These are phyloP conservation scores for Didymellaceae sp. DNA, from an alignment of 2,329 filamentous ascomycete species.

Conservation along the genomic window DNA sequence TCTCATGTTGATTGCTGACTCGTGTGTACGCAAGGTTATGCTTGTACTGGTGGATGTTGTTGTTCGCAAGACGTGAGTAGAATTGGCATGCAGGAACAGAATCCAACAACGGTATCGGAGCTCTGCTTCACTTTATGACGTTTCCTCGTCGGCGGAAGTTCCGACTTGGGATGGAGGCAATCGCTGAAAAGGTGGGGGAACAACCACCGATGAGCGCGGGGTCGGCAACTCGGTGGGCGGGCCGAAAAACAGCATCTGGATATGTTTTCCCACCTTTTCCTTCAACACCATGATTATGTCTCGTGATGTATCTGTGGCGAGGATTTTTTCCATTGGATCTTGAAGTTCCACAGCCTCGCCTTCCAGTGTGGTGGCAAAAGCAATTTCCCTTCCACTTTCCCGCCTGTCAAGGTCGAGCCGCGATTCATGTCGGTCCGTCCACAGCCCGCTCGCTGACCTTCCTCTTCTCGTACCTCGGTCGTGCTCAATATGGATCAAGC, in stretches of 20 bases:
- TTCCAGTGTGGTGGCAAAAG: neutral
- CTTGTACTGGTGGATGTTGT: neutral
- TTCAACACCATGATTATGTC: conserved; percentile 2
- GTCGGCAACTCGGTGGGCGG: conserved; percentile 14
- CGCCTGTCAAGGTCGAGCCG: conserved; percentile 2
- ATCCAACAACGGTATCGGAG: neutral
- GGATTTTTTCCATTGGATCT: neutral
- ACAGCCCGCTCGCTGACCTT: neutral
- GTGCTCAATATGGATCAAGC: conserved; percentile 9
- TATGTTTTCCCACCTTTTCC: conserved; percentile 1
- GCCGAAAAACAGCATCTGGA: conserved; percentile 3
- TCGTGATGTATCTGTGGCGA: conserved; percentile 1
- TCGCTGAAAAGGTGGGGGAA: conserved; percentile 10
- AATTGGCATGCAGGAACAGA: neutral
- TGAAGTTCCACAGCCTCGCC: neutral
- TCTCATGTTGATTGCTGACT: conserved; percentile 31
- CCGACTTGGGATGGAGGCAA: conserved; percentile 11
- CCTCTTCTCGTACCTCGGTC: conserved; percentile 6
- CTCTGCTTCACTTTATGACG: conserved; percentile 8
- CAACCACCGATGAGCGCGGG: conserved; percentile 10
- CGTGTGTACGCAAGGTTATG: neutral
- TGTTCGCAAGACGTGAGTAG: neutral
- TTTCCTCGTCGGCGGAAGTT: conserved; percentile 14
- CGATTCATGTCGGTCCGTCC: conserved; percentile 1
- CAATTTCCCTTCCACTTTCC: conserved; percentile 10